These are phyloP conservation scores for Podospora bellae-mahoneyi DNA, from an alignment of 495 filamentous ascomycete genomes.

Conservation along the genomic window DNA sequence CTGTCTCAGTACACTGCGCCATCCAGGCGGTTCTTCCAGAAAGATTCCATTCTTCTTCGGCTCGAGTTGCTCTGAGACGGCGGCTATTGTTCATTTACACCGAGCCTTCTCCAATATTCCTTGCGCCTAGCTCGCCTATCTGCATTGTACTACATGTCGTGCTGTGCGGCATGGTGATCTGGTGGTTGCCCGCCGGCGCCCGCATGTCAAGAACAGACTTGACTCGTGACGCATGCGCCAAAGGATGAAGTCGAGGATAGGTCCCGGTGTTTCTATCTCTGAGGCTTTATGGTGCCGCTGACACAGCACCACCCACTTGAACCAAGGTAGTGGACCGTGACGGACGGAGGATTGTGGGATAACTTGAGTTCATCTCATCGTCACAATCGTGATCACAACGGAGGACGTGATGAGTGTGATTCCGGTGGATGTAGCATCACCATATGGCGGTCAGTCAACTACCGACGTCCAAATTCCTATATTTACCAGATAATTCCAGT, in stretches of 20 bases:
- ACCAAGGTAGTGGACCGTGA: neutral
- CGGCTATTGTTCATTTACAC: neutral
- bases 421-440: neutral
- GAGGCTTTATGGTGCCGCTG: no score
- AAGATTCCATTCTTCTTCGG: neutral
- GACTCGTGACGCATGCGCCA: neutral
- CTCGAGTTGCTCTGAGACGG: neutral
- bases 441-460: neutral
- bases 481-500: neutral
- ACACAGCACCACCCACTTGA: neutral
- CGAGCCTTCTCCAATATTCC: neutral
- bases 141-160: neutral
- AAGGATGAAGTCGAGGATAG: neutral
- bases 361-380: neutral
- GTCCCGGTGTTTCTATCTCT: no score
- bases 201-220: neutral
- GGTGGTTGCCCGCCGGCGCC: neutral
- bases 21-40: neutral
- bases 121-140: neutral
- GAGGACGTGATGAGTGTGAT: neutral
- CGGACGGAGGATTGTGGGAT: neutral
- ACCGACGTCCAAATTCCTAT: neutral
- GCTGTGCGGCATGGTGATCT: neutral
- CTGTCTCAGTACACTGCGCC: neutral
- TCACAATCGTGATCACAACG: neutral